Evolutionary conservation across 257 asterid genomes (phyloP), one percentile per base, ranked within the genome.

Genomic region (Solanum microdontum): DNA sequence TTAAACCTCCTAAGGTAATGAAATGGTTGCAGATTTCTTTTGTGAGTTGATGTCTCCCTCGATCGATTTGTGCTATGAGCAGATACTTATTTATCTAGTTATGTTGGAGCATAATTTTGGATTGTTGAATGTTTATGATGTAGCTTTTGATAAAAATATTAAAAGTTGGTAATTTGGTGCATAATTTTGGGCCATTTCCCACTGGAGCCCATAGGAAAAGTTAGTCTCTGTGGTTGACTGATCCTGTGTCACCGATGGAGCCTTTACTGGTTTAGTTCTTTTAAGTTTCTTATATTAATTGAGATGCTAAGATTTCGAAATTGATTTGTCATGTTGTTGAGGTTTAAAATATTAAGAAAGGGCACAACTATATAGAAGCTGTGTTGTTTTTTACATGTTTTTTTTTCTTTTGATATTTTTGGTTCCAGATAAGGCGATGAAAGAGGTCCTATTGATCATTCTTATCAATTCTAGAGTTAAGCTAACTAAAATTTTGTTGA

Each of bases 1-100:
- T 80, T 48, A 80, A 80, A 45, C 85, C 85, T 80, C 85, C 85
- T 17, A 80, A 80, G 85, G 85, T 80, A 55, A 80, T 80, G 85
- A 45, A 10, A 80, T 39, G 58, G 21, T 37, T 76, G 83, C 83
- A 76, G 26, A 76, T 76, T 76, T 37, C 60, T 76, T 76, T 76
- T 74, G 30, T 39, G 83, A 37, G 60, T 76, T 76, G 82, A 74
- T 73, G 30, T 74, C 51, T 36, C 37, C 37, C 28, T 80, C 30
- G 11, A 9, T 39, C 0, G 55, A 39, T 37, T 39, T 76, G 33
- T 37, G 83, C 32, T 37, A 3, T 23, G 51, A 76, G 83, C 12
- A 37, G 58, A 76, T 48, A 9, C 28, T 5, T 8, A 8, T 80
- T 64, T 28, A 17, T 45, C 39, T 48, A 80, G 10, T 80, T 79